Conservation (phyloP, 2,329 filamentous ascomycete species). For the Teratosphaeria viscida region DNA sequence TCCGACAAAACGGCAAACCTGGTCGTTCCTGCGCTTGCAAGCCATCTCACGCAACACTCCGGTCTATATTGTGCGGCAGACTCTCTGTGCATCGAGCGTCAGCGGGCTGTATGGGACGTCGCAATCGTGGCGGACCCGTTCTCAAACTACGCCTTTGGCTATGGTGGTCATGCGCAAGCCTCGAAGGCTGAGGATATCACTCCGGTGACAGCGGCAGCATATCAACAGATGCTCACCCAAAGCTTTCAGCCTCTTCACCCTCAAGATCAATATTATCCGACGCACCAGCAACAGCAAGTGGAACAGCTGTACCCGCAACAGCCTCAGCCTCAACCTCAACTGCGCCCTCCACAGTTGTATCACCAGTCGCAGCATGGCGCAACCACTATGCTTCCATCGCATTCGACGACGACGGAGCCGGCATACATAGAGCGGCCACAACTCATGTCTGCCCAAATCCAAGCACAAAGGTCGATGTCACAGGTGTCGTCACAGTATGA, state of each 20-base stretch:
- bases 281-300: constrained; percentile 6
- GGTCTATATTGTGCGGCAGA: constrained; percentile 24
- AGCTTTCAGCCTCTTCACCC: constrained; percentile 15
- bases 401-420: constrained; percentile 18
- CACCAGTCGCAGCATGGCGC: constrained; percentile 16
- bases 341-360: constrained; percentile 12
- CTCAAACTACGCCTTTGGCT: constrained; percentile 38
- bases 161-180: constrained; percentile 17
- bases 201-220: constrained; percentile 15
- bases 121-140: constrained; percentile 40
- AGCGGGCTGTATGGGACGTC: constrained; percentile 41
- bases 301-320: constrained; percentile 3
- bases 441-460: constrained; percentile 12
- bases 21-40: background rate
- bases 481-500: constrained; percentile 20
- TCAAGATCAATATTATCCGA: constrained; percentile 6
- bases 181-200: constrained; percentile 2
- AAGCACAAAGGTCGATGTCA: constrained; percentile 14
- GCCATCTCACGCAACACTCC: background rate
- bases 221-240: constrained; percentile 19
- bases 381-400: constrained; percentile 18
- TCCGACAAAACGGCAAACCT: background rate
- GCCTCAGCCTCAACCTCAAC: constrained; percentile 7
- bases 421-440: constrained; percentile 19
- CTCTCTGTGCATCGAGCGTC: constrained; percentile 41